Evolutionary conservation across 2,329 filamentous ascomycete genomes (phyloP).

Genomic region (Nemania diffusa): DNA sequence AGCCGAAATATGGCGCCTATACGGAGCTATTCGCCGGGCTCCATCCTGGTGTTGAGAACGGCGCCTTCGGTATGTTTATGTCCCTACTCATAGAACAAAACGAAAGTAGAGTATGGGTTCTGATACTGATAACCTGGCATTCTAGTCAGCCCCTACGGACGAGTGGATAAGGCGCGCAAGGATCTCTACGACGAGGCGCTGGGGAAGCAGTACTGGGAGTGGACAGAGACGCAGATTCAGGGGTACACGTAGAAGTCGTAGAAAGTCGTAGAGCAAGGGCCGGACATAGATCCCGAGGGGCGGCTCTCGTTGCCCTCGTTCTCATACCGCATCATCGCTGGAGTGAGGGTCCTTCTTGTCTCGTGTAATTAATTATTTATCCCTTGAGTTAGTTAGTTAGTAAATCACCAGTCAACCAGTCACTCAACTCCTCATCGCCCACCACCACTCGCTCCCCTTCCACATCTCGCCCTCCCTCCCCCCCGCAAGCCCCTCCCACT

Average conservation of each 20-base stretch:
- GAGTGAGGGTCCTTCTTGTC: not conserved
- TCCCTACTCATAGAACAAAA: not conserved
- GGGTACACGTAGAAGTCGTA: conserved; percentile 30
- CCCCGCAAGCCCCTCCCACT: conserved; percentile 42
- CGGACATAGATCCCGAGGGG: not conserved
- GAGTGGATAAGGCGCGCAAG: conserved; percentile 45
- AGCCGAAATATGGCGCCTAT: conserved; percentile 50
- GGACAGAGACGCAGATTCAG: conserved; percentile 54
- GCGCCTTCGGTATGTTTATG: conserved; percentile 42
- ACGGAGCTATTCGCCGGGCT: conserved; percentile 55
- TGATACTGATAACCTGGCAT: conserved; percentile 1
- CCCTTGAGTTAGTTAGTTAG: not conserved
- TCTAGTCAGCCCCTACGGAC: conserved; percentile 59
- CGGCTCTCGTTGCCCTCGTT: no score
- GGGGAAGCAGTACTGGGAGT: conserved; percentile 56
- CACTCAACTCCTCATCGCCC: conserved; percentile 32
- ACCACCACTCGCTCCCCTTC: conserved; percentile 45
- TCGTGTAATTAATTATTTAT: not conserved
- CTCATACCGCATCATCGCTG: not conserved
- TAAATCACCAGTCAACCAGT: not conserved
- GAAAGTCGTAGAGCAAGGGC: not conserved
- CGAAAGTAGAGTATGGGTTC: not conserved
- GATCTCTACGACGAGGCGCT: conserved; percentile 49
- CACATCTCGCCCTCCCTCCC: conserved; percentile 44
- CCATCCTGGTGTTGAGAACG: conserved; percentile 48